Evolutionary conservation across 129 eudicot species (phyloP), one percentile per base, ranked within the genome.

Genomic region (Ambrosia artemisiifolia): DNA sequence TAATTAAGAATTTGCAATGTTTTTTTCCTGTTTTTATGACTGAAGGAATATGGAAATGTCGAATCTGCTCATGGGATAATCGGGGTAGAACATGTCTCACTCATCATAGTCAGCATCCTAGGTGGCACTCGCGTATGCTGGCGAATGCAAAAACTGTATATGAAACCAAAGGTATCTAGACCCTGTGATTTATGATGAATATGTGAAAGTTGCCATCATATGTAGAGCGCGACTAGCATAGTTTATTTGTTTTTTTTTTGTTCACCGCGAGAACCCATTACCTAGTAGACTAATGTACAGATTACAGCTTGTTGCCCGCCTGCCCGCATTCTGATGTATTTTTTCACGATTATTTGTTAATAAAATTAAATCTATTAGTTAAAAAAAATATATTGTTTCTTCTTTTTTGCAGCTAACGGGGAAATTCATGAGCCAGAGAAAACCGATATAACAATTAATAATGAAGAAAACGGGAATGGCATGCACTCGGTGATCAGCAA

Each of bases 21-120:
- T 10, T 47, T 47, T 47, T 35, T 18, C 35, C 36, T 42, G 76
- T 79, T 78, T 78, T 83, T 76, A 69, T 84, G 78, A 74, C 67
- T 85, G 87, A 91, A 91, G 97, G 95, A 80, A 70, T 77, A 61
- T 88, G 97, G 97, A 91, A 91, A 78, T 91, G 97, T 83, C 95
- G 79, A 85, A 68, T 81, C 82, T 91, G 97, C 92, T 51, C 86
- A 67, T 91, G 97, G 97, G 79, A 82, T 63, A 62, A 79, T 76
- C 79, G 56, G 80, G 69, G 84, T 79, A 81, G 81, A 74, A 74
- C 69, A 55, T 68, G 83, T 71, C 69, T 81, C 75, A 63, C 70
- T 70, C 87, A 77, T 64, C 79, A 70, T 67, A 69, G 74, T 71
- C 85, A 78, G 74, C 68, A 75, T 65, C 70, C 79, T 72, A 81